These are phyloP conservation scores for Lophiotrema nucula DNA, from an alignment of 495 filamentous ascomycete species.

Conservation along the genomic window DNA sequence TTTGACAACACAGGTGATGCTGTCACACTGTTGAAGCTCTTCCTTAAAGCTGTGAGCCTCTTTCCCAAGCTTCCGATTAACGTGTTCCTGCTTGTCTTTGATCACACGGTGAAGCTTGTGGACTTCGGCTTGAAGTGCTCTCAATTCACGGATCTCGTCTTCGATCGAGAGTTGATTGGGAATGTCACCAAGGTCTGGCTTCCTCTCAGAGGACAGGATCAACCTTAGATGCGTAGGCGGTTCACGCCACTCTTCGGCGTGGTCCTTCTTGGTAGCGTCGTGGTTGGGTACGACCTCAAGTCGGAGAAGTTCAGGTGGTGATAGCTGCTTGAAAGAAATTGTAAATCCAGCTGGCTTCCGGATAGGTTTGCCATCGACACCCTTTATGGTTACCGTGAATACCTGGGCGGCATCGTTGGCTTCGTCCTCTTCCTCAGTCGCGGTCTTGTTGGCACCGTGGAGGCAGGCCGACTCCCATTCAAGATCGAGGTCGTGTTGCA, in stretches of 20 bases:
- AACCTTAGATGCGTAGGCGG: conserved; percentile 33
- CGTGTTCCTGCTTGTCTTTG: conserved; percentile 30
- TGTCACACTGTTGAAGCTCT: conserved; percentile 42
- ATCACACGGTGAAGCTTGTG: conserved; percentile 33
- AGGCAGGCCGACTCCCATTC: conserved; percentile 36
- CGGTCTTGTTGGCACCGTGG: conserved; percentile 12
- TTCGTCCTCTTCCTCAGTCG: background rate
- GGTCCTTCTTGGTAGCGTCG: conserved; percentile 9
- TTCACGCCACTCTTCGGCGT: conserved; percentile 30
- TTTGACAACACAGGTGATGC: conserved; percentile 36
- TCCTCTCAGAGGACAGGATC: background rate
- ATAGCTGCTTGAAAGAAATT: conserved; percentile 33
- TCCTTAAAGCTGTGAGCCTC: conserved; percentile 32
- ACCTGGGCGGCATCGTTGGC: conserved; percentile 28
- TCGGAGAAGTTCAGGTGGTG: conserved; percentile 33
- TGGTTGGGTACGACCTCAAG: conserved; percentile 20
- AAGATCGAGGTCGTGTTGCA: conserved; percentile 31
- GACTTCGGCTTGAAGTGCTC: conserved; percentile 33
- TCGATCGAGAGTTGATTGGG: conserved; percentile 11
- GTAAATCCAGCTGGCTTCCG: conserved; percentile 33
- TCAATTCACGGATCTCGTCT: conserved; percentile 38
- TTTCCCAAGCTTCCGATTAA: conserved; percentile 28
- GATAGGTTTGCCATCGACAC: conserved; percentile 29
- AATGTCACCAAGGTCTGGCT: background rate
- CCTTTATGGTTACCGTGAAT: conserved; percentile 31